Conservation (phyloP, 495 filamentous ascomycete genomes). For the Penicillium angulare region DNA sequence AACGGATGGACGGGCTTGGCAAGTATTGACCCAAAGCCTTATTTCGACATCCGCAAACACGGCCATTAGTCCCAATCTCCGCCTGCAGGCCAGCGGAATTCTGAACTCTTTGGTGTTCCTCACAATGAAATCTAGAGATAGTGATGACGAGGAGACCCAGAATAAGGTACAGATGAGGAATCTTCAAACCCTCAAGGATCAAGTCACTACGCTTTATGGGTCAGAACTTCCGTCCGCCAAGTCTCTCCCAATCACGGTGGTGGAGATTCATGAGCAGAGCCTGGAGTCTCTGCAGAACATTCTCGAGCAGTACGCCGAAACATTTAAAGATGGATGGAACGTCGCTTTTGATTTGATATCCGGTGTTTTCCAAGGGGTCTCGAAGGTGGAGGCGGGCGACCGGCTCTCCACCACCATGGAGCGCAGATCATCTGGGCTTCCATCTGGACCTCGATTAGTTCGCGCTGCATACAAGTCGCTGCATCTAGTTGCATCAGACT, state of each 20-base stretch:
- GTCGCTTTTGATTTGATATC: constrained; percentile 81
- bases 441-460: constrained; percentile 70
- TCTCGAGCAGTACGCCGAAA: constrained; percentile 86
- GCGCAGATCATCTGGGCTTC: constrained; percentile 31
- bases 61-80: constrained; percentile 55
- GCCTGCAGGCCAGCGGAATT: constrained; percentile 69
- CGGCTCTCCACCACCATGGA: constrained; percentile 8
- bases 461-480: constrained; percentile 82
- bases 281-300: constrained; percentile 79
- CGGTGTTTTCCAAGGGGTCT: constrained; percentile 66
- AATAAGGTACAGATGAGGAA: constrained; percentile 66
- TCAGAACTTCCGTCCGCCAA: constrained; percentile 23
- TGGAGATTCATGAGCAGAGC: constrained; percentile 79
- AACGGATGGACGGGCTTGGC: constrained; percentile 70
- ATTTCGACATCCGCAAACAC: constrained; percentile 60
- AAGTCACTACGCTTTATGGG: constrained; percentile 52
- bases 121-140: constrained; percentile 37
- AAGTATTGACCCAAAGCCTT: constrained; percentile 64
- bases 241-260: constrained; percentile 51
- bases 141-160: constrained; percentile 27
- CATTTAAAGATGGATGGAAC: constrained; percentile 77
- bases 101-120: constrained; percentile 68
- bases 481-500: constrained; percentile 93
- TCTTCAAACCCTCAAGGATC: constrained; percentile 62
- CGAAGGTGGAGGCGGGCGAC: constrained; percentile 20